Conservation (phyloP, 371 early-diverging fungal species). For the Mortierella sp. region DNA sequence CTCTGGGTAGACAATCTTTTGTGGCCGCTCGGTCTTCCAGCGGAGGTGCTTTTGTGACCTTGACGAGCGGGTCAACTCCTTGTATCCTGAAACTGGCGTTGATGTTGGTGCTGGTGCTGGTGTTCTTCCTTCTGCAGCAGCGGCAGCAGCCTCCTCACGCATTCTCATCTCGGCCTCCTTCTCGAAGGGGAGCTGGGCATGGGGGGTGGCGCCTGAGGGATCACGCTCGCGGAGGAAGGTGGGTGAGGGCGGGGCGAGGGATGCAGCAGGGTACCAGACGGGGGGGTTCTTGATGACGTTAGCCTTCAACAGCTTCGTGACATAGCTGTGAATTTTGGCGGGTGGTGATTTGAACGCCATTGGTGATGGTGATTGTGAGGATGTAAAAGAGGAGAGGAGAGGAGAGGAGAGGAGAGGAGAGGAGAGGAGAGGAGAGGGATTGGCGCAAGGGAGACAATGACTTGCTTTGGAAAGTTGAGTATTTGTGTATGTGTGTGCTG, state of each 20-base stretch:
- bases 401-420: background rate
- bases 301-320: slow-evolving; percentile 55
- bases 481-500: background rate
- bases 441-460: background rate
- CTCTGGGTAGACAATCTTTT: slow-evolving; percentile 88
- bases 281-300: slow-evolving; percentile 48
- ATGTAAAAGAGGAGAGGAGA: background rate
- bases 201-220: slow-evolving; percentile 25
- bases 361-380: background rate
- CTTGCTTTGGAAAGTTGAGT: background rate
- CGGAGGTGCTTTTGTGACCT: slow-evolving; percentile 69
- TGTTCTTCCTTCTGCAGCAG: no score
- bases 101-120: slow-evolving; percentile 4
- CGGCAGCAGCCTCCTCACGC: background rate
- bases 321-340: slow-evolving; percentile 55
- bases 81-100: background rate
- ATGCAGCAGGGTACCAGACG: slow-evolving; percentile 47
- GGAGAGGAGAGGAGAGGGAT: background rate
- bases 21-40: slow-evolving; percentile 68
- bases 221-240: slow-evolving; percentile 55
- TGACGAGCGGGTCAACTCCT: slow-evolving; percentile 36
- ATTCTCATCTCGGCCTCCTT: slow-evolving; percentile 13
- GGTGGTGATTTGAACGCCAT: slow-evolving; percentile 54
- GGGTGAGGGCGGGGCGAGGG: slow-evolving; percentile 53
- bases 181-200: slow-evolving; percentile 36